Evolutionary conservation across 192 early-diverging fungal species (phyloP), one percentile per base, ranked within the genome.

Genomic region (Dispira parvispora): DNA sequence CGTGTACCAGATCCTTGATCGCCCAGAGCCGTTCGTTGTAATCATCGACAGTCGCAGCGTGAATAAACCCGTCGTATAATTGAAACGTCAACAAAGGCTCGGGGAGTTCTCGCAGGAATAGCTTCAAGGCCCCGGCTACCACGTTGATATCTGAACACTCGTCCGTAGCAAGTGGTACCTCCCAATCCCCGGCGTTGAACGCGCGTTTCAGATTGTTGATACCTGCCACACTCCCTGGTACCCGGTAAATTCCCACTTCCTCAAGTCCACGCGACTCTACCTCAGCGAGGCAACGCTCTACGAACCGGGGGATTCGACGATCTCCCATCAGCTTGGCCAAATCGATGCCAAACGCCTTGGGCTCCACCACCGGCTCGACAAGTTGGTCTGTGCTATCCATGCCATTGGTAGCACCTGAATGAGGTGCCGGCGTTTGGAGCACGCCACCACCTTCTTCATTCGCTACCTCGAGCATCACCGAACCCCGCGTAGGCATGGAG

Each of bases 61-160:
- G 78, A 58, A 94, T 82, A 70, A 92, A 91, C 16, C 87, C 77
- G 21, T 88, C 83, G 64, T 93, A 86, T 38, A 92, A 74, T 46
- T 81, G 78, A 72, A 76, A 89, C 0, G 95, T 96, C 65, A 92
- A 79, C 52, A 98, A 67, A 0, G 93, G 92, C 63, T 98, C 93
- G 0, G 95, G 95, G 61, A 98, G 65, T 52, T 92, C 91, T 16
- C 95, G 81, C 64, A 98, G 72, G 72, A 96, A 98, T 69, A 88
- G 90, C 72, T 96, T 96, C 70, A 95, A 69, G 52, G 91, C 82
- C 53, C 88, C 91, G 1, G 92, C 91, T 8, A 96, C 78, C 14
- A 87, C 80, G 69, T 89, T 86, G 67, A 89, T 89, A 45, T 89
- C 87, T 42, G 75, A 73, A 67, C 80, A 89, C 25, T 77, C 76